phyloP scores from a whole-genome alignment of 2,329 filamentous ascomycete genomes.

The Calonectria pseudoreteaudii region DNA sequence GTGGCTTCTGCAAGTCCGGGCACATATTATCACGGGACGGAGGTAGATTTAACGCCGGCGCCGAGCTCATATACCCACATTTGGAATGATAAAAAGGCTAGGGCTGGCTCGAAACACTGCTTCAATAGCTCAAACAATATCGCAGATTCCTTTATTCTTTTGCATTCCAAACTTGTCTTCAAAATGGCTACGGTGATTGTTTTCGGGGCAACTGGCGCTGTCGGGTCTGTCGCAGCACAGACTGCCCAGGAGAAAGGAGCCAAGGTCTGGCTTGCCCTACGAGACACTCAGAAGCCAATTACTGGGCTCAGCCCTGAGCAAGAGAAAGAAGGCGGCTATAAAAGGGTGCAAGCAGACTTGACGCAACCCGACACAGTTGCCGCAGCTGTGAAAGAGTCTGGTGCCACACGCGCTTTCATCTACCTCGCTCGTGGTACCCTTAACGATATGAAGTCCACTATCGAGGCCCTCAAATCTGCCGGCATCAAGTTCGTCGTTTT shows the following conservation, averaged over 20 bases:
- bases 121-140: background rate
- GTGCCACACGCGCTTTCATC: background rate
- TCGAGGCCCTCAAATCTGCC: background rate
- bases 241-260: background rate
- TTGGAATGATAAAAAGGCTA: background rate
- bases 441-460: background rate
- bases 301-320: background rate
- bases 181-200: background rate
- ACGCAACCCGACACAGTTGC: background rate
- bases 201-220: background rate
- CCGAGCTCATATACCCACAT: background rate
- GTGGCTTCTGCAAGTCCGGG: background rate
- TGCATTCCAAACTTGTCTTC: background rate
- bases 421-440: background rate
- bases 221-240: background rate
- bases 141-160: background rate
- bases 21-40: background rate
- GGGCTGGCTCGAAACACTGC: background rate
- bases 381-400: background rate
- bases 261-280: background rate
- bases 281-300: background rate
- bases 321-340: background rate
- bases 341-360: background rate
- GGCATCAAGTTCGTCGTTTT: background rate
- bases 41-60: background rate